Evolutionary conservation across 2,329 filamentous ascomycete genomes (phyloP).

Genomic region (Zymoseptoria brevis): DNA sequence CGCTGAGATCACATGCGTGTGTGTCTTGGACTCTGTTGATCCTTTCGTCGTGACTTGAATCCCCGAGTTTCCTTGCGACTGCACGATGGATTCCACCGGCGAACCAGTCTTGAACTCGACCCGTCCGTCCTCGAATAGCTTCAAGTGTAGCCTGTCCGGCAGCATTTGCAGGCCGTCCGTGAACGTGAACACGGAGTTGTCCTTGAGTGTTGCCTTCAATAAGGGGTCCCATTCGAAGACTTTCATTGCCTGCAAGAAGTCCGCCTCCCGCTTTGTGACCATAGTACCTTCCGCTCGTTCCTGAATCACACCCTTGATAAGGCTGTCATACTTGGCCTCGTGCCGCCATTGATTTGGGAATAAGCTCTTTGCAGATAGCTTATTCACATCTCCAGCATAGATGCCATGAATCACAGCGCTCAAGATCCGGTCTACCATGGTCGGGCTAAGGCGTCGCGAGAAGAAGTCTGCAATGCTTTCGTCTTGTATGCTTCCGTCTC

Average conservation of each 20-base stretch:
- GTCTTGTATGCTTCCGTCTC: constrained; percentile 43
- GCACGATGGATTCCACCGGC: constrained; percentile 41
- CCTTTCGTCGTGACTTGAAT: constrained; percentile 28
- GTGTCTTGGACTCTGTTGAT: constrained; percentile 11
- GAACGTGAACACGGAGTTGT: constrained; percentile 37
- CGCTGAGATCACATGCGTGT: constrained; percentile 59
- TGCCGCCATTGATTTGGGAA: constrained; percentile 45
- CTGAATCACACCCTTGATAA: constrained; percentile 29
- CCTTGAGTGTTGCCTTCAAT: constrained; percentile 27
- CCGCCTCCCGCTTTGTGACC: constrained; percentile 29
- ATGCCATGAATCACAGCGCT: constrained; percentile 79
- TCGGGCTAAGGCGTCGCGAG: constrained; percentile 45
- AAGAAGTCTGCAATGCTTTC: constrained; percentile 67
- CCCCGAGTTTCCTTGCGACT: constrained; percentile 19
- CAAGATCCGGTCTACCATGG: constrained; percentile 60
- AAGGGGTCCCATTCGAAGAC: constrained; percentile 29
- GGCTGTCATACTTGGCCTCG: constrained; percentile 38
- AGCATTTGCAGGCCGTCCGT: constrained; percentile 37
- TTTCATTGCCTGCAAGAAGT: constrained; percentile 26
- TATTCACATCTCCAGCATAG: constrained; percentile 80
- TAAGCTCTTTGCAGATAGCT: constrained; percentile 64
- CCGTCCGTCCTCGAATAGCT: constrained; percentile 31
- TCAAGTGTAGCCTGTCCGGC: constrained; percentile 29
- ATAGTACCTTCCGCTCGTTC: constrained; percentile 26
- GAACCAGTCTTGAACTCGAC: constrained; percentile 34